phyloP scores from a whole-genome alignment of 2,329 filamentous ascomycete species.

The Colletotrichum chlorophyti region DNA sequence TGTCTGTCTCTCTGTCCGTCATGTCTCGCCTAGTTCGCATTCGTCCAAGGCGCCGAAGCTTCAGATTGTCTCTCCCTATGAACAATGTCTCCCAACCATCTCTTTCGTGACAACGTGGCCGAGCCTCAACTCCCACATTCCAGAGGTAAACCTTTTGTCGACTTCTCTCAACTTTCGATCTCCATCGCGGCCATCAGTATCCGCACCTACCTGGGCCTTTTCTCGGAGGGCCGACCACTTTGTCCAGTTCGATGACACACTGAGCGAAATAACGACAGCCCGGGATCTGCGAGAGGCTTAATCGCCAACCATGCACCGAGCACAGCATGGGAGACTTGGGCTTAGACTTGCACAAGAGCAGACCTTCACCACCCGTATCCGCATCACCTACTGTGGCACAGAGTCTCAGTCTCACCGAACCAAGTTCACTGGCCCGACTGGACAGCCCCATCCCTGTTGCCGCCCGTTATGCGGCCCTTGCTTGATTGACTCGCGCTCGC shows the following conservation, averaged over 20 bases:
- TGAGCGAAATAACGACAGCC: slow-evolving; percentile 26
- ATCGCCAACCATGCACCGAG: slow-evolving; percentile 9
- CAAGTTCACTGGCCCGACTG: slow-evolving; percentile 16
- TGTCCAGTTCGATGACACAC: neutral
- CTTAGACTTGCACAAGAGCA: neutral
- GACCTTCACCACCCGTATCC: slow-evolving; percentile 1
- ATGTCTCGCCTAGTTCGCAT: neutral
- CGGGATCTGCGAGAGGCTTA: slow-evolving; percentile 15
- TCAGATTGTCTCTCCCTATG: slow-evolving; percentile 16
- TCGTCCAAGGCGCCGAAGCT: neutral
- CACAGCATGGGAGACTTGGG: neutral
- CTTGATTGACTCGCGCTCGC: slow-evolving; percentile 25
- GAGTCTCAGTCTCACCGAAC: slow-evolving; percentile 20
- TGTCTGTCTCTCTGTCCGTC: too few species aligned
- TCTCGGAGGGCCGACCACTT: neutral
- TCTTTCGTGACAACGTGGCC: slow-evolving; percentile 9
- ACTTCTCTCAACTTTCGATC: neutral
- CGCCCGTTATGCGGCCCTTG: slow-evolving; percentile 8
- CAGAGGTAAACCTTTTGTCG: slow-evolving; percentile 18
- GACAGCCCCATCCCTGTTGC: slow-evolving; percentile 17
- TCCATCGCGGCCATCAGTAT: neutral
- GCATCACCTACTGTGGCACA: too few species aligned
- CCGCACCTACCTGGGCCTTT: neutral
- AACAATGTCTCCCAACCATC: neutral
- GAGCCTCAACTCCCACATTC: slow-evolving; percentile 5